These are phyloP conservation scores for Malassezia japonica DNA, from an alignment of 1,284 basidiomycete genomes.

Conservation along the genomic window DNA sequence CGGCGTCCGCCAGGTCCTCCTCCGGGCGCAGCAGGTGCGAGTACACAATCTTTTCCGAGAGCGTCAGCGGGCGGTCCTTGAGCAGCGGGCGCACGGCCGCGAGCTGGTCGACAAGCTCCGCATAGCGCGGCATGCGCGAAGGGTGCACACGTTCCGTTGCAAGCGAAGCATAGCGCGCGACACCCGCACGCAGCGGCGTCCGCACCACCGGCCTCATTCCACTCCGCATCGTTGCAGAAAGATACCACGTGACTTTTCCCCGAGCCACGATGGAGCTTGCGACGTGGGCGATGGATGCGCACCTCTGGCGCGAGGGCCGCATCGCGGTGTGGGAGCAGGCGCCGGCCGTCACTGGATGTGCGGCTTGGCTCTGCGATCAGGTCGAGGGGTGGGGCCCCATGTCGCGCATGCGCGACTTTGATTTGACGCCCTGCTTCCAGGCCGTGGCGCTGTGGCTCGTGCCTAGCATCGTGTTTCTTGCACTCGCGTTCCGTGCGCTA, in stretches of 20 bases:
- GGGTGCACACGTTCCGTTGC: slow-evolving; percentile 21
- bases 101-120: slow-evolving; percentile 65
- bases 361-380: slow-evolving; percentile 13
- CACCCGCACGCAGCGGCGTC: background rate
- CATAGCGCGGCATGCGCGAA: slow-evolving; percentile 64
- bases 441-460: slow-evolving; percentile 51
- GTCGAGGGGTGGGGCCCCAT: slow-evolving; percentile 56
- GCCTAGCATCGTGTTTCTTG: slow-evolving; percentile 29
- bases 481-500: slow-evolving; percentile 23
- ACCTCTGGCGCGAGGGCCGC: background rate
- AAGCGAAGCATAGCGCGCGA: slow-evolving; percentile 10
- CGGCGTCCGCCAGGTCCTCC: slow-evolving; percentile 59
- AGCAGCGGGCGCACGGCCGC: slow-evolving; percentile 63
- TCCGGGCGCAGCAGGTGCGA: slow-evolving; percentile 76
- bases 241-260: background rate
- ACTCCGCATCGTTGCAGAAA: background rate
- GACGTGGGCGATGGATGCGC: slow-evolving; percentile 7
- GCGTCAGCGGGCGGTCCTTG: slow-evolving; percentile 72
- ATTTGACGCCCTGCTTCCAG: slow-evolving; percentile 75
- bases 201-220: background rate
- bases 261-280: slow-evolving; percentile 1
- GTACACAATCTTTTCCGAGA: slow-evolving; percentile 97
- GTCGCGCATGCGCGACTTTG: slow-evolving; percentile 61
- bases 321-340: background rate
- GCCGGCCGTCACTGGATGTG: background rate